Percentiles rank a stretch among this genome's conserved stretches.
Evolutionary conservation across 108 stramenopile genomes (phyloP).

Genomic region (Stephanodiscus triporus): DNA sequence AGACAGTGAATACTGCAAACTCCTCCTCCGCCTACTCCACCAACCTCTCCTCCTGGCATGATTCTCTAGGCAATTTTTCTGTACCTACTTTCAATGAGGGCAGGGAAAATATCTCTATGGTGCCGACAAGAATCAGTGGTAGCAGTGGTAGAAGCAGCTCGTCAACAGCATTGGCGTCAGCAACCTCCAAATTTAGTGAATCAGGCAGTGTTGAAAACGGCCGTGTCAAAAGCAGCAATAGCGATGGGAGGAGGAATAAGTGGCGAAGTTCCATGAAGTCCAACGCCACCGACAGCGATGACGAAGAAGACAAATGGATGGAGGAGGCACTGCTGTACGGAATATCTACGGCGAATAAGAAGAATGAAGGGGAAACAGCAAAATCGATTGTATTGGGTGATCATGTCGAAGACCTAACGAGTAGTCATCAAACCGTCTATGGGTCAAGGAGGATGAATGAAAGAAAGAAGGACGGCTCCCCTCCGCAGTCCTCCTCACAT

Average conservation of each 20-base stretch:
- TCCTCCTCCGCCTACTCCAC: background rate
- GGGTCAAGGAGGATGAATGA: no score
- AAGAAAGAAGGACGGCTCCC: no score
- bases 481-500: background rate
- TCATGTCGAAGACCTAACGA: background rate
- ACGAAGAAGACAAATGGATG: constrained; percentile 30
- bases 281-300: constrained; percentile 9
- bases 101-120: background rate
- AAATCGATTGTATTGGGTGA: background rate
- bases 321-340: constrained; percentile 27
- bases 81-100: constrained; percentile 29
- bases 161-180: background rate
- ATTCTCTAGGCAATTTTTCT: constrained; percentile 17
- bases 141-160: constrained; percentile 1
- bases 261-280: background rate
- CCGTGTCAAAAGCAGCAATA: background rate
- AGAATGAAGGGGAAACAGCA: background rate
- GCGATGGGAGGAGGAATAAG: background rate
- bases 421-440: no score
- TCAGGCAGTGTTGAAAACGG: background rate
- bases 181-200: background rate
- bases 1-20: background rate
- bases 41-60: background rate
- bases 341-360: constrained; percentile 15
- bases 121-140: background rate